A percentile compares a stretch with the other conserved stretches of the same genome.
Evolutionary conservation across 2,329 filamentous ascomycete species (phyloP).

Genomic region (Fusarium armeniacum): DNA sequence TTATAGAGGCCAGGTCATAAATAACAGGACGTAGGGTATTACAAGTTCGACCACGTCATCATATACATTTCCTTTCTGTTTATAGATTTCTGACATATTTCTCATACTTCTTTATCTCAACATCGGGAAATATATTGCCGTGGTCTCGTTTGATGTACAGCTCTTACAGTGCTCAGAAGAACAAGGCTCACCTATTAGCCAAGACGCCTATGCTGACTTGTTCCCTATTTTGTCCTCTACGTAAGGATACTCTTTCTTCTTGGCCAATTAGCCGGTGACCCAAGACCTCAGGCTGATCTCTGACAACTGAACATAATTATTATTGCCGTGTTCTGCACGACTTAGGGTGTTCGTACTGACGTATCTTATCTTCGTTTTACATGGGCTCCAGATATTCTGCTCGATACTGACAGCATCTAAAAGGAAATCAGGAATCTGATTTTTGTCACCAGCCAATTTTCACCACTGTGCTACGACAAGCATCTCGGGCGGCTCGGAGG

Average conservation of each 20-base stretch:
- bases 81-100: neutral
- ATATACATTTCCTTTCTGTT: accelerated
- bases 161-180: neutral
- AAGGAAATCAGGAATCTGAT: neutral
- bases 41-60: no score
- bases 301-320: neutral
- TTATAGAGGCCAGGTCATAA: no score
- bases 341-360: accelerated
- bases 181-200: neutral
- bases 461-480: no score
- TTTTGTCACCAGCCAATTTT: no score
- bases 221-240: neutral
- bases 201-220: neutral
- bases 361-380: accelerated
- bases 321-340: accelerated
- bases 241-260: neutral
- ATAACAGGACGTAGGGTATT: no score
- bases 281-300: neutral
- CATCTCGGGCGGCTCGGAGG: neutral
- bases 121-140: neutral
- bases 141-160: neutral
- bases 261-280: neutral
- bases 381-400: accelerated
- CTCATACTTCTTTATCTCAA: neutral
- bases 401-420: accelerated